Evolutionary conservation across 164 flowering plant genomes (phyloP), one percentile per base, ranked within the genome.

Genomic region (Macadamia integrifolia): DNA sequence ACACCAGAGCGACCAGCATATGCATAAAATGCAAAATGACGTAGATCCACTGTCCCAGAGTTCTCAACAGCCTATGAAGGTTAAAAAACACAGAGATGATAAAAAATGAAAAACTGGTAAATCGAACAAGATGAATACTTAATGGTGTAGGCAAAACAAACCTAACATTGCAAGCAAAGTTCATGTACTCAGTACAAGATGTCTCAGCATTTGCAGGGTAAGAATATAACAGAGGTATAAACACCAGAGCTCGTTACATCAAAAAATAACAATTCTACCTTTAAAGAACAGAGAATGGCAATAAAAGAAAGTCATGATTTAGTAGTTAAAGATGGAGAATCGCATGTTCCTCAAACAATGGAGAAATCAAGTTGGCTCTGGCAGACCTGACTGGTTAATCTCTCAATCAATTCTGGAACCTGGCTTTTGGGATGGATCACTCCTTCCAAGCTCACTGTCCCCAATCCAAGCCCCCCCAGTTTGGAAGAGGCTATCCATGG

Each of bases 21-120:
- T 65, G 98, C 98, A 85, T 85, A 92, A 62, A 90, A 79, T 55
- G 92, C 93, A 83, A 94, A 94, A 82, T 94, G 98, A 48, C 97
- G 93, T 66, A 90, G 79, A 74, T 94, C 91, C 74, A 86, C 78
- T 48, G 81, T 78, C 72, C 82, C 89, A 62, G 91, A 66, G 60
- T 74, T 84, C 49, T 88, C 97, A 76, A 84, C 68, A 58, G 69
- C 81, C 92, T 87, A 60, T 61, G 73, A 76, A 59, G 44, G 59
- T 8, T 66, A 11, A 61, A 43, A 65, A 70, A 6, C 12, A 35
- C 55, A 40, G 43, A 48, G 40, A 9, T 8, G 48, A 8, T 61
- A 52, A 50, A 6, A 10, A 32, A 31, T 1, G 9, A 46, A 46
- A 8, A 46, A 46, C 50, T 46, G 50, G 12, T 46, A 8, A 46